These are phyloP conservation scores for Toxicodendron radicans DNA, from an alignment of 345 rosid genomes.

Conservation along the genomic window DNA sequence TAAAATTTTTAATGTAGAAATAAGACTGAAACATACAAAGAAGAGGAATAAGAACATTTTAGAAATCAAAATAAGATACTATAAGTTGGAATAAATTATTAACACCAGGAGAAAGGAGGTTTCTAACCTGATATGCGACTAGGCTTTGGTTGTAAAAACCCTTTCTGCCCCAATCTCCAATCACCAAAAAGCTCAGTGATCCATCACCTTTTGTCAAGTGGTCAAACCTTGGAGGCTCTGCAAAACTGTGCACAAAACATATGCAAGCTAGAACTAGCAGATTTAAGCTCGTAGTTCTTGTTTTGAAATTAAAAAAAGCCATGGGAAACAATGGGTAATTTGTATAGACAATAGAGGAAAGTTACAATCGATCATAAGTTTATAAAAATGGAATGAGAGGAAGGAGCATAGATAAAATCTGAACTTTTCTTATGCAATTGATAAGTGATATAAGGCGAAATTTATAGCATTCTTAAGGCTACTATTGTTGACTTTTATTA, in stretches of 20 bases:
- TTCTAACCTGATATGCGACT: slow-evolving; percentile 66
- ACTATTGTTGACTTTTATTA: not conserved
- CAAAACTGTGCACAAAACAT: slow-evolving; percentile 11
- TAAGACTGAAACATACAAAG: not conserved
- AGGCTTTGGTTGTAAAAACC: slow-evolving; percentile 62
- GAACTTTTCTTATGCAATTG: not conserved
- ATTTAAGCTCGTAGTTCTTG: not conserved
- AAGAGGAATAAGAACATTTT: too few relatives aligned
- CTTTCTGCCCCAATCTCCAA: slow-evolving; percentile 83
- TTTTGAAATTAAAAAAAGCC: slow-evolving; percentile 19
- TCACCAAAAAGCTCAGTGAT: slow-evolving; percentile 58
- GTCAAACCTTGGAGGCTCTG: slow-evolving; percentile 42
- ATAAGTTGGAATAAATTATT: too few relatives aligned
- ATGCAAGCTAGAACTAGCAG: not conserved
- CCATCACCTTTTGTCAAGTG: slow-evolving; percentile 51
- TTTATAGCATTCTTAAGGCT: not conserved
- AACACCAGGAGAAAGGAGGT: not conserved
- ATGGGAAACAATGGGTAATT: slow-evolving; percentile 22
- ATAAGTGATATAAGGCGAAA: not conserved
- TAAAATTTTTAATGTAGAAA: not conserved
- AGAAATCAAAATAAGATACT: too few relatives aligned
- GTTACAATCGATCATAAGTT: not conserved
- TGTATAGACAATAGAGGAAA: not conserved
- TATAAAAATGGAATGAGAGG: not conserved
- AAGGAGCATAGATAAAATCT: not conserved